Conservation (phyloP, 2,329 filamentous ascomycete genomes). For the Colletotrichum euphorbiae region DNA sequence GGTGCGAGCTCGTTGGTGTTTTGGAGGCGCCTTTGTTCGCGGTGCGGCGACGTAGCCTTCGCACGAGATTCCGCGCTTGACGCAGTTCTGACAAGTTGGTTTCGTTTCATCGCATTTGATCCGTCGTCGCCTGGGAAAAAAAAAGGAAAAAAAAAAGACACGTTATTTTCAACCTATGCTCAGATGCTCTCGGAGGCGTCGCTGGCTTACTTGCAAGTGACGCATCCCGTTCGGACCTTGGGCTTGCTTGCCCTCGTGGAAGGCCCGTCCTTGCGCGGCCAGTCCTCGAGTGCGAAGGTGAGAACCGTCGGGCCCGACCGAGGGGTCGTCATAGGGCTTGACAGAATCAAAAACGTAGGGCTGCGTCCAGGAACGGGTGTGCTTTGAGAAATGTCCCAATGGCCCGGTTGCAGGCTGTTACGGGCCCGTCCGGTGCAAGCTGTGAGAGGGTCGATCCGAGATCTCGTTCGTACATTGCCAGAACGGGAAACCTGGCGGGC, state of each 20-base stretch:
- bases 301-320: constrained; percentile 16
- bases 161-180: not conserved
- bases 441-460: not conserved
- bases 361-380: not conserved
- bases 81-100: constrained; percentile 29
- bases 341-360: constrained; percentile 5
- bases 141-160: too few relatives aligned
- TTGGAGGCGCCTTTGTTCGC: not conserved
- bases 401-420: constrained; percentile 5
- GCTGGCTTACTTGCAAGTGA: constrained; percentile 37
- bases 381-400: not conserved
- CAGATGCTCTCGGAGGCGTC: too few relatives aligned
- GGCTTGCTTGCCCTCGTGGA: constrained; percentile 37
- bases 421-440: not conserved
- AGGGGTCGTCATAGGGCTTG: constrained; percentile 14
- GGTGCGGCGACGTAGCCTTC: constrained; percentile 30
- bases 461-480: constrained; percentile 22
- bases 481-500: not conserved
- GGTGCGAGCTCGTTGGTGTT: not conserved
- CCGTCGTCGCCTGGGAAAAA: constrained; percentile 16
- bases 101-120: constrained; percentile 35
- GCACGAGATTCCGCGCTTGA: constrained; percentile 21
- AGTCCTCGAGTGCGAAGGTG: constrained; percentile 33
- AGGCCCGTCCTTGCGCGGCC: constrained; percentile 27
- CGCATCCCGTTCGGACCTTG: constrained; percentile 40